Evolutionary conservation across 331 rosid genomes (phyloP), one percentile per base, ranked within the genome.

Genomic region (Quercus tomentella): DNA sequence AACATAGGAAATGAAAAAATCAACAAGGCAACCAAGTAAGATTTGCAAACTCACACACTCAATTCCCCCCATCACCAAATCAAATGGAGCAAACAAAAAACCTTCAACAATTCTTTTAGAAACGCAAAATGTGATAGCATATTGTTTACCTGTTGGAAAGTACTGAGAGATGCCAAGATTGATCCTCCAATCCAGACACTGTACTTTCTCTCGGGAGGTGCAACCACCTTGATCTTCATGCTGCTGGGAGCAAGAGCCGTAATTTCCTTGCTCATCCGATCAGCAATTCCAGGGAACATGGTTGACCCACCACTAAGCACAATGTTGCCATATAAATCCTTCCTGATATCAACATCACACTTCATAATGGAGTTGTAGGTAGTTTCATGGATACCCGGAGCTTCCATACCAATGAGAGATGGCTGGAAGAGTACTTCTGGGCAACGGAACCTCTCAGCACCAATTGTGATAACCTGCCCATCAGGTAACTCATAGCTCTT

Each of bases 171-270:
- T 79, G 97, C 97, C 81, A 92, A 87, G 70, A 92, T 91, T 70
- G 97, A 92, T 61, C 97, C 97, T 89, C 97, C 97, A 23, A 92
- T 92, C 97, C 97, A 92, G 82, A 92, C 97, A 92, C 97, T 92
- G 89, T 91, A 91, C 85, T 92, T 92, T 78, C 97, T 91, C 86
- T 92, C 97, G 1, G 97, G 97, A 70, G 96, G 97, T 1, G 97
- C 97, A 63, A 92, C 97, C 57, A 92, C 97, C 90, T 92, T 92
- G 77, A 92, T 91, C 82, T 92, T 92, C 97, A 92, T 89, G 94
- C 97, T 91, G 83, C 97, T 92, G 52, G 97, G 97, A 25, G 97
- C 97, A 58, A 92, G 97, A 37, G 94, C 96, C 2, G 94, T 88
- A 67, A 92, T 92, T 83, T 92, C 97, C 92, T 91, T 91, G 92